A percentile compares a stretch with the other conserved stretches of the same genome.
These are phyloP conservation scores for Aureobasidium sp. DNA, from an alignment of 2,329 filamentous ascomycete species.

Conservation along the genomic window DNA sequence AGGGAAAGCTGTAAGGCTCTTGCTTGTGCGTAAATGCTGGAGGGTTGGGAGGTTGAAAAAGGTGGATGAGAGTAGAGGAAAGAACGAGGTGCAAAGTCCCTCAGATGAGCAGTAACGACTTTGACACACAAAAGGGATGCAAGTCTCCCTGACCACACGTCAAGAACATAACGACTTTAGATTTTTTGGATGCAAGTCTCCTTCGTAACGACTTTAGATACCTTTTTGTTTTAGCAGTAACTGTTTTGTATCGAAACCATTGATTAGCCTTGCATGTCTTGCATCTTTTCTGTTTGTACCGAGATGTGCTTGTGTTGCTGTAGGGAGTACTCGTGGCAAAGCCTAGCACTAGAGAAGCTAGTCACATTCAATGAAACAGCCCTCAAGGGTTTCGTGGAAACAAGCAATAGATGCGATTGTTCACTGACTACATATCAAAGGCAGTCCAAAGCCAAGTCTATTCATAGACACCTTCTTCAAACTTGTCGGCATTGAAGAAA, in stretches of 20 bases:
- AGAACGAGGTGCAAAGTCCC: background rate
- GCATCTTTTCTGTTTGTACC: no score
- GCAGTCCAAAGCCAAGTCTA: constrained; percentile 4
- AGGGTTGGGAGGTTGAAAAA: no score
- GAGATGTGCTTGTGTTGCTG: no score
- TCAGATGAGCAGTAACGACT: background rate
- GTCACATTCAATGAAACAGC: no score
- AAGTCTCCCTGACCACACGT: background rate
- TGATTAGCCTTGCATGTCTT: background rate
- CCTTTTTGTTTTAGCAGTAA: background rate
- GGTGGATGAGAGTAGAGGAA: no score
- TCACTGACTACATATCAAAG: background rate
- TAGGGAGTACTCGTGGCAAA: no score
- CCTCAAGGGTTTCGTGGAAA: background rate
- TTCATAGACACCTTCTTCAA: constrained; percentile 59
- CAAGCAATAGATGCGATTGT: background rate
- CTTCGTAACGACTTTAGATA: constrained; percentile 7
- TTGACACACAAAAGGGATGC: background rate
- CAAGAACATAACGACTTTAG: background rate
- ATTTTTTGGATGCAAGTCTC: background rate
- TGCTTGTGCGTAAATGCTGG: background rate
- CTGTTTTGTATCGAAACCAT: background rate
- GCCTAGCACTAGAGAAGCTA: no score
- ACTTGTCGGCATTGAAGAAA: constrained; percentile 77
- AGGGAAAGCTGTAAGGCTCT: background rate